Evolutionary conservation across 768 basidiomycete genomes (phyloP).

Genomic region (Tulasnella sp.): DNA sequence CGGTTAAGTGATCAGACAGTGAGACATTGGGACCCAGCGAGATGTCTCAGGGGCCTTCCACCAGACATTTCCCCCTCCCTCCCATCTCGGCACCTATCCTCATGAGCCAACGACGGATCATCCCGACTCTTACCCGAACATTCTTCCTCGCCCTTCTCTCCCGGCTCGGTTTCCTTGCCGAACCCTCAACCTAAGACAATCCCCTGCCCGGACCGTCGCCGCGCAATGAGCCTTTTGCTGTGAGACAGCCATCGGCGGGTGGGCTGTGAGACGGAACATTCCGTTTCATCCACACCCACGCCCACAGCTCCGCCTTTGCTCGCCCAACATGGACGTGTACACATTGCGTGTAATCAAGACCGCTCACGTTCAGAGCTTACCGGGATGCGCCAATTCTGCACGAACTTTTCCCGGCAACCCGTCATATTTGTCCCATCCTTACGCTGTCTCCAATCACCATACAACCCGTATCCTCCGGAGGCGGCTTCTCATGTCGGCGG

Average conservation of each 20-base stretch:
- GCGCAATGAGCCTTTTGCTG: not conserved
- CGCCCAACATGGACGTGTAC: no score
- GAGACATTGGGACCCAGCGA: slow-evolving; percentile 5
- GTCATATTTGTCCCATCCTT: not conserved
- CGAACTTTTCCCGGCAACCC: not conserved
- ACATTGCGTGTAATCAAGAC: not conserved
- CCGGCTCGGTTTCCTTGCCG: no score
- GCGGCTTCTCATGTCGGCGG: not conserved
- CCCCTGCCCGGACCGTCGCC: slow-evolving; percentile 2
- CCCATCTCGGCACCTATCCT: not conserved
- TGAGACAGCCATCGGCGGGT: not conserved
- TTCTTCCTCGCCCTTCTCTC: not conserved
- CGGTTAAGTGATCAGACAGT: slow-evolving; percentile 1
- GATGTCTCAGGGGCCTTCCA: slow-evolving; percentile 1
- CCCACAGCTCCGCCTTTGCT: no score
- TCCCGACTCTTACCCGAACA: not conserved
- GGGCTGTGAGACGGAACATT: not conserved
- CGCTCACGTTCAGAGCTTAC: not conserved
- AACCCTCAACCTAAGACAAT: not conserved
- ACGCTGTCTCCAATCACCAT: not conserved
- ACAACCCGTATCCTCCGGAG: not conserved
- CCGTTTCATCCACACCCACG: not conserved
- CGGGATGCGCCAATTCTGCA: not conserved
- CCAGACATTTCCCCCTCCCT: not conserved
- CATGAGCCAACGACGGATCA: slow-evolving; percentile 2